Evolutionary conservation across 805 yeast species (phyloP), one percentile per base, ranked within the genome.

Genomic region (Candida broadrunensis): DNA sequence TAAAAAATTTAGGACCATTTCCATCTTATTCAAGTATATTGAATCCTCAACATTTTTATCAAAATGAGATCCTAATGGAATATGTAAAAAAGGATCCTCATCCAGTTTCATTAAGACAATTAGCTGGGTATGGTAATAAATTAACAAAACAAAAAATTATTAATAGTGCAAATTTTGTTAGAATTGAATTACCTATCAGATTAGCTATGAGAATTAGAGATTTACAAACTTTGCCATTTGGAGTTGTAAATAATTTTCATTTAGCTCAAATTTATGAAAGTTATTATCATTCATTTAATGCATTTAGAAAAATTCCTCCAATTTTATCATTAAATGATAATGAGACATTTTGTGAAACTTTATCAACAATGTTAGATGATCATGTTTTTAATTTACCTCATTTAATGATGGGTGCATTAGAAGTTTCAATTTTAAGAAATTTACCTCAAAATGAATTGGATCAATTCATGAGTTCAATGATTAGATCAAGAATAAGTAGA

Each of bases 381-480:
- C 96, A 91, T 63, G 73, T 88, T 36, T 67, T 84, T 40, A 86
- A 88, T 47, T 70, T 91, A 44, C 93, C 97, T 1, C 91, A 90
- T 58, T 69, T 90, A 44, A 85, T 91, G 72, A 86, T 89, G 89
- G 98, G 98, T 1, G 88, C 95, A 1, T 67, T 89, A 35, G 97
- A 91, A 53, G 83, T 83, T 46, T 78, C 85, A 12, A 79, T 83
- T 27, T 56, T 83, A 36, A 61, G 71, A 38, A 64, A 68, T 30
- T 73, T 85, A 53, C 83, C 88, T 3, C 81, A 78, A 43, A 62
- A 69, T 2, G 68, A 81, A 35, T 63, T 91, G 48, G 97, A 91
- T 55, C 68, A 65, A 14, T 78, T 90, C 53, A 79, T 90, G 74
- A 81, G 89, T 11, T 75, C 84, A 4, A 75, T 89, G 73, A 65